Conservation (phyloP, 2,329 filamentous ascomycete genomes). For the Neopestalotiopsis clavispora region DNA sequence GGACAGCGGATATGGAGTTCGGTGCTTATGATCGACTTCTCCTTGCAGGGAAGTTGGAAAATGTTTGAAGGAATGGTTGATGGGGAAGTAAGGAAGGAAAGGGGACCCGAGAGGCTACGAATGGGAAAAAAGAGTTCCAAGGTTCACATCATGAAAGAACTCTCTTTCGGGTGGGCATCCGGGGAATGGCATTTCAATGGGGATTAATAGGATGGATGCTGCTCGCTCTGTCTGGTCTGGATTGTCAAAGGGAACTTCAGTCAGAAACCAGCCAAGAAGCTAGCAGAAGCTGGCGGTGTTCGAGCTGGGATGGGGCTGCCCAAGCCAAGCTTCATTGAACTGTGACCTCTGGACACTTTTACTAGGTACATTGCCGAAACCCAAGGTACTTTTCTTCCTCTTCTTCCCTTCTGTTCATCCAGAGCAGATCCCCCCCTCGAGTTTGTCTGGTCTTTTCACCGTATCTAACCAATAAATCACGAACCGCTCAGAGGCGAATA, state of each 20-base stretch:
- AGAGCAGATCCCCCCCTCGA: too few relatives aligned
- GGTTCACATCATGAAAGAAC: conserved; percentile 17
- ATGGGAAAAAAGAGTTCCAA: background rate
- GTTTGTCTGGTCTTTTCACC: background rate
- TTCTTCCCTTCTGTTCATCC: background rate
- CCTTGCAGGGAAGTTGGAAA: background rate
- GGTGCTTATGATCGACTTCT: background rate
- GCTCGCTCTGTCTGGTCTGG: background rate
- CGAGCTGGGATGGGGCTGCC: background rate
- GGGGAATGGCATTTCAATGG: background rate
- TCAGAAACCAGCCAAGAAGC: conserved; percentile 18
- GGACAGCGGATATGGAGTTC: background rate
- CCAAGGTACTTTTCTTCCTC: background rate
- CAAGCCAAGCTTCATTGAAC: background rate
- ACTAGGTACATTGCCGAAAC: conserved; percentile 6
- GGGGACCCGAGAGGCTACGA: background rate
- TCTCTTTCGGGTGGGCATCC: background rate
- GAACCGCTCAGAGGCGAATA: background rate
- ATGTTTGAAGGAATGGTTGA: background rate
- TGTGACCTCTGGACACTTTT: background rate
- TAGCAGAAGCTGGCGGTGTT: conserved; percentile 8
- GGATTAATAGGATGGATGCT: background rate
- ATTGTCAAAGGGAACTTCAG: background rate
- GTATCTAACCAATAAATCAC: background rate
- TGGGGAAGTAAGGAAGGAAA: background rate